These are phyloP conservation scores for Viridothelium virens DNA, from an alignment of 495 filamentous ascomycete genomes.

Conservation along the genomic window DNA sequence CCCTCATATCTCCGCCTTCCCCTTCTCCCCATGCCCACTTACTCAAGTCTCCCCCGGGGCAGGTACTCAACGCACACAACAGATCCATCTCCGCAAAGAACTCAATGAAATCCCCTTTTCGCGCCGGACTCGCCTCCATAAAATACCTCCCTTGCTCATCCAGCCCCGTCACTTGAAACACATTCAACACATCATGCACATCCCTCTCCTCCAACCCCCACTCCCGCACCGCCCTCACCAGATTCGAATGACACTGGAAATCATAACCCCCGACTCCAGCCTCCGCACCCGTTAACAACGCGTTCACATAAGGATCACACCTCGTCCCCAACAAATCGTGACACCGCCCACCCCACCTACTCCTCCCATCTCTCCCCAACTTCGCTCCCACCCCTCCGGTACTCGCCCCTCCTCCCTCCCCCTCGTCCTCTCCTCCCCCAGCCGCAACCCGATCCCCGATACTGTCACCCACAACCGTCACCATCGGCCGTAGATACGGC, in stretches of 20 bases:
- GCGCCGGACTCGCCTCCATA: conserved; percentile 67
- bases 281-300: conserved; percentile 56
- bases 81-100: conserved; percentile 72
- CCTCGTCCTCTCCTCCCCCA: conserved; percentile 45
- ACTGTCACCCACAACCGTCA: conserved; percentile 62
- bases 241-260: conserved; percentile 75
- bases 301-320: conserved; percentile 65
- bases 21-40: conserved; percentile 68
- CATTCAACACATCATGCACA: conserved; percentile 73
- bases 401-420: conserved; percentile 39
- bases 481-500: conserved; percentile 66
- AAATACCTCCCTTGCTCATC: conserved; percentile 66
- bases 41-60: conserved; percentile 58
- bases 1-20: conserved; percentile 63
- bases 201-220: conserved; percentile 62
- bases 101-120: conserved; percentile 58
- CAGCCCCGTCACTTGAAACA: conserved; percentile 73
- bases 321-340: conserved; percentile 73
- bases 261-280: conserved; percentile 57
- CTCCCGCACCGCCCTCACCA: conserved; percentile 60
- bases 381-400: conserved; percentile 8
- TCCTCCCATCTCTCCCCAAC: conserved; percentile 28
- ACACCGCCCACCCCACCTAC: conserved; percentile 45
- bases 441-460: conserved; percentile 46
- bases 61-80: conserved; percentile 62